phyloP scores from a whole-genome alignment of 371 early-diverging fungal species.

The Circinella umbellata region DNA sequence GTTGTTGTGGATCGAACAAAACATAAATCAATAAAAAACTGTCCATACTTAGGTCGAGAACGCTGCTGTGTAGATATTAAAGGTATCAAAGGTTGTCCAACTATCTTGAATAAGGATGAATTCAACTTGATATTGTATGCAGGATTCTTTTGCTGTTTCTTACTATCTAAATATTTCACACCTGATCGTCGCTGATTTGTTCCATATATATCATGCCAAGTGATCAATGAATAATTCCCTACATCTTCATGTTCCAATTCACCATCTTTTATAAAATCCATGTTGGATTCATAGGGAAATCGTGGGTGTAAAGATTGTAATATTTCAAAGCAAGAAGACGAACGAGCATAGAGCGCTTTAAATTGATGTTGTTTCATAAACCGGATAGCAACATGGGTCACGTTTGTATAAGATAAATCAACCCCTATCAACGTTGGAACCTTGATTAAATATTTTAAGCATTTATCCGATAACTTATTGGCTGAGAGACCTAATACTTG shows the following conservation, averaged over 20 bases:
- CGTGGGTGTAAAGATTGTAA: too few relatives aligned
- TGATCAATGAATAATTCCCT: not conserved
- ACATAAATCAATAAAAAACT: not conserved
- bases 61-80: not conserved
- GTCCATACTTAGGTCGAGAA: not conserved
- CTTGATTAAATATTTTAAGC: slow-evolving; percentile 1
- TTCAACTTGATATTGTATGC: not conserved
- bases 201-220: not conserved
- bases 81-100: not conserved
- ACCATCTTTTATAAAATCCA: too few relatives aligned
- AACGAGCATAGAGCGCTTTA: not conserved
- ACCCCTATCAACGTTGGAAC: not conserved
- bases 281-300: too few relatives aligned
- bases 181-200: not conserved
- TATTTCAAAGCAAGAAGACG: too few relatives aligned
- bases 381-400: not conserved
- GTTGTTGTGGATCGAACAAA: not conserved
- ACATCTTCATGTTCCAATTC: too few relatives aligned
- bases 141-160: not conserved
- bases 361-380: slow-evolving; percentile 1
- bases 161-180: not conserved
- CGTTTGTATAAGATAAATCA: not conserved
- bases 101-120: not conserved
- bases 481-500: not conserved
- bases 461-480: not conserved